phyloP scores from a whole-genome alignment of 2,329 filamentous ascomycete genomes.

The Neocucurbitaria cava region DNA sequence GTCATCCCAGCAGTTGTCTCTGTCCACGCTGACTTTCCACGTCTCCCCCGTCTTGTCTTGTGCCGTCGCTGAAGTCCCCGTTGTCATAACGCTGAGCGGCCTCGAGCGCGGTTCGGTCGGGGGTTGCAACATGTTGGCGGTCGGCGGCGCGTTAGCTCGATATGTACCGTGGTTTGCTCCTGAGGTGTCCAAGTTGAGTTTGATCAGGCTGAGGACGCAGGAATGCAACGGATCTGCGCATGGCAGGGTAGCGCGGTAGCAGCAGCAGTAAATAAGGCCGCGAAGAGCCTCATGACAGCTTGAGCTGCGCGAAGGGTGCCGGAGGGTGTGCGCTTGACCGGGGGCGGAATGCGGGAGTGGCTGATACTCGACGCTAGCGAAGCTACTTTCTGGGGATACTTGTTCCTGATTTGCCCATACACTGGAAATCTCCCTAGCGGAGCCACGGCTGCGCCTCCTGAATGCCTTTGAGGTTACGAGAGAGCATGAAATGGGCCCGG shows the following conservation, averaged over 20 bases:
- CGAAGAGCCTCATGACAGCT: constrained; percentile 34
- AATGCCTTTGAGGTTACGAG: background rate
- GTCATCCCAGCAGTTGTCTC: constrained; percentile 56
- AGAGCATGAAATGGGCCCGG: constrained; percentile 2
- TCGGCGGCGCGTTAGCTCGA: constrained; percentile 21
- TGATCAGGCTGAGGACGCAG: constrained; percentile 11
- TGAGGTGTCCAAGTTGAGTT: constrained; percentile 8
- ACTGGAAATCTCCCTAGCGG: constrained; percentile 2
- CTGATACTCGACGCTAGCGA: constrained; percentile 21
- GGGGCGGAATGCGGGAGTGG: constrained; percentile 37
- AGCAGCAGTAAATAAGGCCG: constrained; percentile 31
- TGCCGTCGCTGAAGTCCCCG: constrained; percentile 41
- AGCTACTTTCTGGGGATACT: constrained; percentile 2
- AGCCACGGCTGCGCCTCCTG: constrained; percentile 24
- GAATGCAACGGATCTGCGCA: constrained; percentile 16
- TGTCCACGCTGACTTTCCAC: constrained; percentile 51
- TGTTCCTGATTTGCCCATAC: constrained; percentile 21
- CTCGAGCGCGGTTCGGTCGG: constrained; percentile 36
- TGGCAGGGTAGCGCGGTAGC: constrained; percentile 23
- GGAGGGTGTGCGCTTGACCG: constrained; percentile 8
- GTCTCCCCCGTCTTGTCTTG: constrained; percentile 52
- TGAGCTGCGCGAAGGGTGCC: constrained; percentile 13
- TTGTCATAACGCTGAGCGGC: constrained; percentile 45
- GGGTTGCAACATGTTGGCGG: constrained; percentile 36
- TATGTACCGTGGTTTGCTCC: constrained; percentile 17